Evolutionary conservation across 768 basidiomycete species (phyloP).

Genomic region (Sarcodon sp.): DNA sequence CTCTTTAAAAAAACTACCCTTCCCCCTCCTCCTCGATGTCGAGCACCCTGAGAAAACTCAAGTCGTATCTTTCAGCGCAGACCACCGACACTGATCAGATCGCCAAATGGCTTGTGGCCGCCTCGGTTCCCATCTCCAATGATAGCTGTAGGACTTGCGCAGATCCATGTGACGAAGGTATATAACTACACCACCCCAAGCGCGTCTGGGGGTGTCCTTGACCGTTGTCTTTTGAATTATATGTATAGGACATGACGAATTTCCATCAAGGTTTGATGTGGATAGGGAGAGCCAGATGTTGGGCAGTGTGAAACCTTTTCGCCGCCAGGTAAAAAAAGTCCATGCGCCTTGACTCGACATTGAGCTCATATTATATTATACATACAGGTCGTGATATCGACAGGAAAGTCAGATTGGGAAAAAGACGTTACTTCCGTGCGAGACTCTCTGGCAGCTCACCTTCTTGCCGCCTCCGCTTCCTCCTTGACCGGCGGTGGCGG

Average conservation of each 20-base stretch:
- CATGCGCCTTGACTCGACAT: slow-evolving; percentile 6
- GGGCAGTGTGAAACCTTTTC: slow-evolving; percentile 78
- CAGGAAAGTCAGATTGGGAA: slow-evolving; percentile 84
- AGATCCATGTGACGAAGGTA: slow-evolving; percentile 67
- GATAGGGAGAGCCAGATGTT: slow-evolving; percentile 76
- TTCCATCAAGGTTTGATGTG: slow-evolving; percentile 57
- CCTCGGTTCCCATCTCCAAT: slow-evolving; percentile 49
- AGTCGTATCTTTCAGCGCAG: slow-evolving; percentile 13
- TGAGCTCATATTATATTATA: neutral
- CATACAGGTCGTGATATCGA: slow-evolving; percentile 72
- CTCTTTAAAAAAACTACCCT: neutral
- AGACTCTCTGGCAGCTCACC: slow-evolving; percentile 56
- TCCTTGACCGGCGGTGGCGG: slow-evolving; percentile 10
- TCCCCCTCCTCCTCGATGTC: neutral
- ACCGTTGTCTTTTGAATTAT: neutral
- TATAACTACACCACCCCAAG: neutral
- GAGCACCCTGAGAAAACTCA: slow-evolving; percentile 14
- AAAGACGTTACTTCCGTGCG: slow-evolving; percentile 62
- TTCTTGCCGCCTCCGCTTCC: slow-evolving; percentile 16
- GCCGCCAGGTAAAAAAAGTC: slow-evolving; percentile 44
- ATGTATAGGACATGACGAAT: slow-evolving; percentile 66
- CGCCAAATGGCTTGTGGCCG: slow-evolving; percentile 37
- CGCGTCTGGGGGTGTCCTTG: neutral
- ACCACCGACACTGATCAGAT: slow-evolving; percentile 24
- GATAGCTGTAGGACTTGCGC: slow-evolving; percentile 65